Percentiles rank a stretch among this genome's conserved stretches.
Evolutionary conservation across 164 flowering plant species (phyloP).

Genomic region (Berberis thunbergii): DNA sequence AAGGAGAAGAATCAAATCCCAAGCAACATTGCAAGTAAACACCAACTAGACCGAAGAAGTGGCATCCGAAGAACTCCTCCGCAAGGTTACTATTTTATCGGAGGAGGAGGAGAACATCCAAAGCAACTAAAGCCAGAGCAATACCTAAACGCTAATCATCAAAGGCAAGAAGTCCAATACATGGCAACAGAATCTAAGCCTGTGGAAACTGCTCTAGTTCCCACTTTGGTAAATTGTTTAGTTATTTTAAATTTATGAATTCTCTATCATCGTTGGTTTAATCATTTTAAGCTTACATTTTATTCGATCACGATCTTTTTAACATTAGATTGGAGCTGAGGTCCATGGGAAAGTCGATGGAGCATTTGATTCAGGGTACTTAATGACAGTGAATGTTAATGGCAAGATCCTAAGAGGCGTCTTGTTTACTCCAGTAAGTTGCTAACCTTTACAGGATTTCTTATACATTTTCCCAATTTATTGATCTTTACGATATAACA

Average conservation of each 20-base stretch:
- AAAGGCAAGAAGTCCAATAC: slow-evolving; percentile 15
- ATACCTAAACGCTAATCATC: slow-evolving; percentile 5
- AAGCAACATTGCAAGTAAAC: background rate
- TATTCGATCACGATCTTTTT: no score
- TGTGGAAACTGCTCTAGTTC: slow-evolving; percentile 19
- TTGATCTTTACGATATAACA: background rate
- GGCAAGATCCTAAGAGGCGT: slow-evolving; percentile 82
- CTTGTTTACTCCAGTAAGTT: slow-evolving; percentile 73
- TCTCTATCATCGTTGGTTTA: no score
- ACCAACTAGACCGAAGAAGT: slow-evolving; percentile 3
- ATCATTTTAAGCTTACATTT: no score
- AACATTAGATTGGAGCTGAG: slow-evolving; percentile 75
- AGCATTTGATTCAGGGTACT: slow-evolving; percentile 84
- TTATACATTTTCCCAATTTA: background rate
- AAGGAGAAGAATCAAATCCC: slow-evolving; percentile 19
- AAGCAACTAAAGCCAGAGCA: slow-evolving; percentile 27
- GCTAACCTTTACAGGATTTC: background rate
- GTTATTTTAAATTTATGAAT: no score
- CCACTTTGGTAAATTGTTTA: slow-evolving; percentile 34
- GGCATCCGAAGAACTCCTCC: background rate
- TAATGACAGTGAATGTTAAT: slow-evolving; percentile 80
- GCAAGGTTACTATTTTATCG: slow-evolving; percentile 16
- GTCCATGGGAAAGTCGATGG: slow-evolving; percentile 81
- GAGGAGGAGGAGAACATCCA: slow-evolving; percentile 17
- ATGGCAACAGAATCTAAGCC: slow-evolving; percentile 17